These are phyloP conservation scores for Yamadazyma buinensis DNA, from an alignment of 1,139 yeast genomes.

Conservation along the genomic window DNA sequence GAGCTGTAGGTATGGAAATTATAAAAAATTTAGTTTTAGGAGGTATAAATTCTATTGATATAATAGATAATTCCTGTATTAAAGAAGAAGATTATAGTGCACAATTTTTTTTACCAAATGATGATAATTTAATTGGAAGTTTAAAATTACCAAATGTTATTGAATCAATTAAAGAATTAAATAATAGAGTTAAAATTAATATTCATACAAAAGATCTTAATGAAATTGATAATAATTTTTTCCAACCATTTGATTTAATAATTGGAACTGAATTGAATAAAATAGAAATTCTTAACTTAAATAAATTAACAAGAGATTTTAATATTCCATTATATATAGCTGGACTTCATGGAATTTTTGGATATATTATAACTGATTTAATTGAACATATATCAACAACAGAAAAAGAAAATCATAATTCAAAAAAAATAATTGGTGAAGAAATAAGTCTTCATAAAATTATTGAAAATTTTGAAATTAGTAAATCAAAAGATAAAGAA, in stretches of 20 bases:
- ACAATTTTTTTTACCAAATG: conserved; percentile 72
- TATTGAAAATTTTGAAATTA: conserved; percentile 42
- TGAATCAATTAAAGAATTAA: conserved; percentile 61
- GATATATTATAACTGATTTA: conserved; percentile 77
- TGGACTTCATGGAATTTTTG: conserved; percentile 76
- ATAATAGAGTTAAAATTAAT: conserved; percentile 64
- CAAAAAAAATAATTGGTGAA: conserved; percentile 42
- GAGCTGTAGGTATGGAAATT: conserved; percentile 74
- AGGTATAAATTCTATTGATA: conserved; percentile 76
- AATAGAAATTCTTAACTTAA: conserved; percentile 40
- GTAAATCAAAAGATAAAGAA: conserved; percentile 39
- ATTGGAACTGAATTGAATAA: conserved; percentile 67
- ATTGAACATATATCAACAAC: conserved; percentile 53
- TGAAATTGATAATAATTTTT: conserved; percentile 35
- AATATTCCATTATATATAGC: conserved; percentile 66
- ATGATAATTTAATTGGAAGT: conserved; percentile 44
- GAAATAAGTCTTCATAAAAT: conserved; percentile 49
- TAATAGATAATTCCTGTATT: conserved; percentile 58
- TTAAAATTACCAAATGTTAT: conserved; percentile 53
- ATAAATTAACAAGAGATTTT: conserved; percentile 50
- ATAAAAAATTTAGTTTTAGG: conserved; percentile 85
- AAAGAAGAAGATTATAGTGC: conserved; percentile 64
- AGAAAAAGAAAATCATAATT: conserved; percentile 46
- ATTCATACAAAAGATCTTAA: conserved; percentile 35
- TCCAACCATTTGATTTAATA: conserved; percentile 62